phyloP scores from a whole-genome alignment of 2,329 filamentous ascomycete species.

The Nemania bipapillata region DNA sequence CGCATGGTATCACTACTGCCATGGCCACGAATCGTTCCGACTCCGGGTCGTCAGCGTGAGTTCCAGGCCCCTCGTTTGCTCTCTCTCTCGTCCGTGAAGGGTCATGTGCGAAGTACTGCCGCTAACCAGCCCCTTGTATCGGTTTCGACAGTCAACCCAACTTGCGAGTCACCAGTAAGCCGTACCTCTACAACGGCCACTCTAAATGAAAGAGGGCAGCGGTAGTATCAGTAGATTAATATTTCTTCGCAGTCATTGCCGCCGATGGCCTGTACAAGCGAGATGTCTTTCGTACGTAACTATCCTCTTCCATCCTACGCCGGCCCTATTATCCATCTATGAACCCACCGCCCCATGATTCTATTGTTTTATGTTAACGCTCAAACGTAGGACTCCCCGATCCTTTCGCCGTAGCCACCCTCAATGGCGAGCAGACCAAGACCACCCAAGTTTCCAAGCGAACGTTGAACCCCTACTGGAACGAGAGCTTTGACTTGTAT shows the following conservation, averaged over 20 bases:
- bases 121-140: constrained; percentile 48
- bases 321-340: neutral
- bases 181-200: constrained; percentile 17
- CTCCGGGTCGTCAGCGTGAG: constrained; percentile 72
- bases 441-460: constrained; percentile 98
- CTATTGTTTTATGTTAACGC: constrained; percentile 5
- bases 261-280: constrained; percentile 98
- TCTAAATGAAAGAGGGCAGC: neutral
- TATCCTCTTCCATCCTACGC: neutral
- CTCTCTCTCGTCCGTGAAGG: constrained; percentile 12
- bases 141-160: constrained; percentile 75
- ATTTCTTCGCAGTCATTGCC: constrained; percentile 79
- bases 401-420: constrained; percentile 95
- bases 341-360: neutral
- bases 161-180: constrained; percentile 89
- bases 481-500: constrained; percentile 98
- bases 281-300: constrained; percentile 92
- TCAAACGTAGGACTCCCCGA: constrained; percentile 84
- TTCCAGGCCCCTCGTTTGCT: constrained; percentile 44
- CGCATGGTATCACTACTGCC: constrained; percentile 34
- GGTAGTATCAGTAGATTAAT: constrained; percentile 25
- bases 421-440: constrained; percentile 97
- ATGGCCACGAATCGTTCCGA: constrained; percentile 65
- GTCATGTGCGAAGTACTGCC: constrained; percentile 25
- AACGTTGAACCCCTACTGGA: constrained; percentile 99